Percentiles rank a stretch among this genome's conserved stretches.
Evolutionary conservation across 441 rosid genomes (phyloP).

Genomic region (Populus hybrid): DNA sequence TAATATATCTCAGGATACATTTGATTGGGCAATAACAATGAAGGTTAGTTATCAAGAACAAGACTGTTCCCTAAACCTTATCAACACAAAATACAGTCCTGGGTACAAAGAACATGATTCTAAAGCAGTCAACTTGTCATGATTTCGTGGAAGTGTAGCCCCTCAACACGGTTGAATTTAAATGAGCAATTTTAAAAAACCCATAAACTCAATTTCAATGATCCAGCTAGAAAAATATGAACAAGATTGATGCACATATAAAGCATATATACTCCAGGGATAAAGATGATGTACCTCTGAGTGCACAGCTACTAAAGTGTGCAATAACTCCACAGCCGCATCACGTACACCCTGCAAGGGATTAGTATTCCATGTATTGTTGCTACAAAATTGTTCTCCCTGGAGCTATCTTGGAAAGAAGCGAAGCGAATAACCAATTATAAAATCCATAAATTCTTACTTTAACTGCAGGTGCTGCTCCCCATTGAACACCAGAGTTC

Average conservation of each 20-base stretch:
- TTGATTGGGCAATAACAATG: not conserved
- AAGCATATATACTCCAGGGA: not conserved
- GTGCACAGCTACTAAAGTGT: conserved; percentile 89
- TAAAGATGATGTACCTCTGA: conserved; percentile 61
- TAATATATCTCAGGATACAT: not conserved
- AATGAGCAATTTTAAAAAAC: not conserved
- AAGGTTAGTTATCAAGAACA: not conserved
- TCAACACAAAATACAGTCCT: not conserved
- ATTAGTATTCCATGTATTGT: conserved; percentile 11
- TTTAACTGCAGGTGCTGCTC: conserved; percentile 87
- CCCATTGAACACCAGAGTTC: conserved; percentile 94
- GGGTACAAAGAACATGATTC: not conserved
- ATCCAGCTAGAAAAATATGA: not conserved
- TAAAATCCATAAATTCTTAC: conserved; percentile 36
- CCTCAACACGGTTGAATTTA: not conserved
- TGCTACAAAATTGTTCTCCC: no score
- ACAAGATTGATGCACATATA: not conserved
- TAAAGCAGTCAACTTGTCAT: not conserved
- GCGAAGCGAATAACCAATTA: conserved; percentile 8
- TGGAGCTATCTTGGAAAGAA: not conserved
- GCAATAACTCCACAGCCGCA: conserved; percentile 92
- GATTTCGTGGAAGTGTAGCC: not conserved
- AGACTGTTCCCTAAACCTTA: not conserved
- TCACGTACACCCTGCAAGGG: conserved; percentile 83
- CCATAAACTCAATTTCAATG: not conserved